These are phyloP conservation scores for Cladosporium oxysporum DNA, from an alignment of 2,329 filamentous ascomycete species.

Conservation along the genomic window DNA sequence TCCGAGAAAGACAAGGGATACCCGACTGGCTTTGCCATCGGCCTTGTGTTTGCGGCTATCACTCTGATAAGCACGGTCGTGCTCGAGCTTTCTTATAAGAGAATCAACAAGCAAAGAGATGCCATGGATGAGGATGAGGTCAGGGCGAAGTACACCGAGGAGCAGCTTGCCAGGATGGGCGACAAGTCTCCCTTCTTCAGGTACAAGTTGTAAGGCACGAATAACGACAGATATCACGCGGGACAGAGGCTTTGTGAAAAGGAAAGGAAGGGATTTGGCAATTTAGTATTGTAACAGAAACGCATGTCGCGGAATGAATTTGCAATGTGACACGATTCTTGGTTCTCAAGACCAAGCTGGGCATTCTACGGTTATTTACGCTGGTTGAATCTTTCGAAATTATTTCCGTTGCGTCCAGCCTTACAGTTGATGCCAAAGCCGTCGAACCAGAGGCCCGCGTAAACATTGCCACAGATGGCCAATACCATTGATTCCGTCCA, in stretches of 20 bases:
- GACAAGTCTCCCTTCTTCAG: slow-evolving; percentile 42
- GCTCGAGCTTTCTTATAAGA: slow-evolving; percentile 34
- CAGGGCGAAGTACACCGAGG: slow-evolving; percentile 37
- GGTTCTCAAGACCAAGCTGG: background rate
- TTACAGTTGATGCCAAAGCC: no score
- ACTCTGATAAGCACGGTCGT: slow-evolving; percentile 29
- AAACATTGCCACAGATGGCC: no score
- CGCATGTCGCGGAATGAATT: background rate
- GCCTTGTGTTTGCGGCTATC: slow-evolving; percentile 29
- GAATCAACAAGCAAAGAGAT: slow-evolving; percentile 39
- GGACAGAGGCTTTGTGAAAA: background rate
- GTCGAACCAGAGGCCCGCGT: no score
- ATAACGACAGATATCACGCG: background rate
- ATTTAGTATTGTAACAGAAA: background rate
- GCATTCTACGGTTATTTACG: no score
- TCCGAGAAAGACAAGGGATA: slow-evolving; percentile 38
- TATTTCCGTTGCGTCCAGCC: no score
- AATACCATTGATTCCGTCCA: background rate
- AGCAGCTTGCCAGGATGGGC: slow-evolving; percentile 40
- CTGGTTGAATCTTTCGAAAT: no score
- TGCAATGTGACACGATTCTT: background rate
- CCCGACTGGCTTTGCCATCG: slow-evolving; percentile 38
- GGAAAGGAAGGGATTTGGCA: background rate
- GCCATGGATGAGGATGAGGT: slow-evolving; percentile 38
- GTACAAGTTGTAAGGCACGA: slow-evolving; percentile 25